phyloP scores from a whole-genome alignment of 2,329 filamentous ascomycete species.

The Sporothrix humicola region DNA sequence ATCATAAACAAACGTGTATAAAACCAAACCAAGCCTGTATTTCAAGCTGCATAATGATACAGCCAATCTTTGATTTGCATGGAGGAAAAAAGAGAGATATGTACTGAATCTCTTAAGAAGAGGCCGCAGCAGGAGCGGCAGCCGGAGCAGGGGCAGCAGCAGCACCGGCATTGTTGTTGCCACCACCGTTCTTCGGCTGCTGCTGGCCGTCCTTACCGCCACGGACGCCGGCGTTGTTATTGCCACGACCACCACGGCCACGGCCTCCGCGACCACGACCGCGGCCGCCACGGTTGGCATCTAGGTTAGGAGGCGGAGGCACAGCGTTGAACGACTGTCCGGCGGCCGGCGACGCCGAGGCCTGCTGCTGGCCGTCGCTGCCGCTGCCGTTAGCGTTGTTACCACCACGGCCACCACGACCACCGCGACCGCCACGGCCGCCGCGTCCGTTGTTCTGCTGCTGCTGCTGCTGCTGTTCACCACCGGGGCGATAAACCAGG shows the following conservation, averaged over 20 bases:
- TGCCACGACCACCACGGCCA: slow-evolving; percentile 51
- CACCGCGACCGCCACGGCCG: slow-evolving; percentile 27
- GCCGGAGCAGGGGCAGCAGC: background rate
- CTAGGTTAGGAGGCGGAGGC: slow-evolving; percentile 64
- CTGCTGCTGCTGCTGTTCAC: slow-evolving; percentile 36
- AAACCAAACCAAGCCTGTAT: background rate
- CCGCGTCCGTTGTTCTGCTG: slow-evolving; percentile 30
- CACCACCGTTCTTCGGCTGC: background rate
- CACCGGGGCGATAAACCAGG: slow-evolving; percentile 55
- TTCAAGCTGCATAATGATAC: background rate
- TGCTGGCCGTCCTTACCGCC: slow-evolving; percentile 16
- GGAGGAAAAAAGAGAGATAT: no score
- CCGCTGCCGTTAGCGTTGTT: background rate
- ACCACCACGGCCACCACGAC: slow-evolving; percentile 18
- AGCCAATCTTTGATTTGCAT: no score
- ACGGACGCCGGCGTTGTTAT: slow-evolving; percentile 40
- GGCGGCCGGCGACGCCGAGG: slow-evolving; percentile 33
- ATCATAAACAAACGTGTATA: background rate
- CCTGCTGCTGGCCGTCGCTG: slow-evolving; percentile 11
- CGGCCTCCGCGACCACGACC: slow-evolving; percentile 48
- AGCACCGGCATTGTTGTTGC: slow-evolving; percentile 1
- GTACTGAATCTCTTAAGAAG: background rate
- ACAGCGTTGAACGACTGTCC: slow-evolving; percentile 58
- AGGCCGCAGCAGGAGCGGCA: background rate
- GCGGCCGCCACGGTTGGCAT: slow-evolving; percentile 52